Base-by-base conservation (phyloP, 1,139 yeast genomes). In the Candida sanyaensis region DNA sequence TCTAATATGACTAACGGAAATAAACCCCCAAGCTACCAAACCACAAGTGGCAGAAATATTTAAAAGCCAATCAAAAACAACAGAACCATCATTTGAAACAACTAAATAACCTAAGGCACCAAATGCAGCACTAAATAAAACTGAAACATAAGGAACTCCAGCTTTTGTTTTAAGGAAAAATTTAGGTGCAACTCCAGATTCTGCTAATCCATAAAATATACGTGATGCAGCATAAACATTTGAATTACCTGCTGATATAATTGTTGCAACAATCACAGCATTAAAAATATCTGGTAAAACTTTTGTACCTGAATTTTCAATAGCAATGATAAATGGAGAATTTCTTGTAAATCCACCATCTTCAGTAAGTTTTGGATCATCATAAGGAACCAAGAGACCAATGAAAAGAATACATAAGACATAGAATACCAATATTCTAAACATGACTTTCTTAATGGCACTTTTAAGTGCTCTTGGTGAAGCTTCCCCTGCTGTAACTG, bases 401-500 rank as follows among this genome's bases (percentile, higher is more conserved):
- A 89, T 79, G 70, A 91, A 88, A 61, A 91, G 77, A 56, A 91
- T 78, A 10, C 92, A 84, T n/a, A 87, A 75, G 60, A 92, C 84
- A 76, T 88, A 92, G 64, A 92, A 88, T 48, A 90, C 70, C 54
- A 88, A 66, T 57, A 92, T 89, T 68, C 97, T 81, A 72, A 83
- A 79, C 56, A 90, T 81, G 30, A 90, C 96, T 62, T 88, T 88
- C 59, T 85, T 81, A 60, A 89, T 88, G 1, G 53, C 53, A 7
- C 44, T 29, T 49, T 97, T 96, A 47, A 92, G 89, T 11, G 95
- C 78, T 63, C 88, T 77, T 49, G 97, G 97, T 66, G 88, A 87
- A 44, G 80, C 77, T 69, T 92, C 97, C 63, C 96, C 96, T 17
- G 96, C 93, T 4, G 96, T 83, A 48, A 92, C 80, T 58, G 96